Evolutionary conservation across 805 yeast species (phyloP).

Genomic region (Yamadazyma laniorum): DNA sequence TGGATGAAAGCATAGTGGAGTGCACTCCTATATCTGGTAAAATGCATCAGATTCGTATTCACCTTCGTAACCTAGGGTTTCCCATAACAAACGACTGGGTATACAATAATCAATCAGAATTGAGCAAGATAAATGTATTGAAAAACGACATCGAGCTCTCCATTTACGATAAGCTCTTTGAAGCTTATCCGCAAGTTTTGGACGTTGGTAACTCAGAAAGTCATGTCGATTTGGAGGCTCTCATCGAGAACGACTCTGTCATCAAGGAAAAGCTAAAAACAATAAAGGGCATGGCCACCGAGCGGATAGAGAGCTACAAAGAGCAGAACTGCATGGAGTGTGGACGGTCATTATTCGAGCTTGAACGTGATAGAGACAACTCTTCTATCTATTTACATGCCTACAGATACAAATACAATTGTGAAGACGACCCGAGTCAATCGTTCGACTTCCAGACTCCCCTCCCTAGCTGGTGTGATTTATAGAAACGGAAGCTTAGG

Average conservation of each 20-base stretch:
- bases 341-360: constrained; percentile 26
- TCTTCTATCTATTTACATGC: constrained; percentile 49
- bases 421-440: constrained; percentile 9
- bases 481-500: constrained; percentile 25
- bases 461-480: constrained; percentile 49
- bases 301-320: constrained; percentile 29
- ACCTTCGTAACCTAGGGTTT: constrained; percentile 58
- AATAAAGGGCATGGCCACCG: constrained; percentile 22
- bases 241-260: neutral
- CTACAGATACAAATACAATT: constrained; percentile 20
- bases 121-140: constrained; percentile 14
- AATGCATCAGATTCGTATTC: constrained; percentile 59
- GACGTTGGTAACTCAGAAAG: neutral
- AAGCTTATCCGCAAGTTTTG: constrained; percentile 4
- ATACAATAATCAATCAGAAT: constrained; percentile 23
- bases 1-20: constrained; percentile 42
- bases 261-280: constrained; percentile 16
- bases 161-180: constrained; percentile 21
- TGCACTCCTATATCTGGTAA: constrained; percentile 54
- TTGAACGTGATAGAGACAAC: constrained; percentile 25
- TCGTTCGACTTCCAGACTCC: constrained; percentile 40
- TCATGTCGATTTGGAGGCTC: neutral
- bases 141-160: constrained; percentile 23
- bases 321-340: constrained; percentile 34
- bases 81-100: constrained; percentile 82